Percentiles rank a stretch among this genome's conserved stretches.
These are phyloP conservation scores for Chimonanthus salicifolius DNA, from an alignment of 164 flowering plant species.

Conservation along the genomic window DNA sequence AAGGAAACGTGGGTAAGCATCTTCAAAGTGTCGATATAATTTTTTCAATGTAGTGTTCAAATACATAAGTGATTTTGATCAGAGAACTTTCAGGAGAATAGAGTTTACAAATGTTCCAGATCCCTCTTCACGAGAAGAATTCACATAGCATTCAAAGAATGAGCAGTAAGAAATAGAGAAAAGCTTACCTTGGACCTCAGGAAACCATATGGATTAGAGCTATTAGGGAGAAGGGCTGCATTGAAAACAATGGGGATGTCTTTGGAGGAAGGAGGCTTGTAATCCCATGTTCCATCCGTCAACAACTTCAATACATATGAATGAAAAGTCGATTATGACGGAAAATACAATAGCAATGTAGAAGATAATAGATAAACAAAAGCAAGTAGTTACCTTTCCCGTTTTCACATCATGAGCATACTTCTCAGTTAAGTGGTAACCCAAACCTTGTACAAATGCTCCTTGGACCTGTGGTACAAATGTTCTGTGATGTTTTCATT, in stretches of 20 bases:
- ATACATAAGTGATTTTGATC: background rate
- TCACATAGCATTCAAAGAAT: too few relatives aligned
- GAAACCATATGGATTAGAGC: conserved; percentile 7
- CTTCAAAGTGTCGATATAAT: background rate
- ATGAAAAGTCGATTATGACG: background rate
- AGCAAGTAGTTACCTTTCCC: background rate
- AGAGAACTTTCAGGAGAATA: background rate
- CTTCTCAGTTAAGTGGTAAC: conserved; percentile 7
- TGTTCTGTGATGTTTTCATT: background rate
- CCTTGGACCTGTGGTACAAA: conserved; percentile 7
- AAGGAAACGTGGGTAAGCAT: background rate
- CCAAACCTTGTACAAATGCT: conserved; percentile 10
- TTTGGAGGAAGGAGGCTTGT: conserved; percentile 11
- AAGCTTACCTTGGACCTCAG: conserved; percentile 9
- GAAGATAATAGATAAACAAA: background rate
- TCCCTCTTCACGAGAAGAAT: background rate
- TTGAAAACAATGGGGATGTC: conserved; percentile 10
- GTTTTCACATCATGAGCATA: conserved; percentile 1
- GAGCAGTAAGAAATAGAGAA: background rate
- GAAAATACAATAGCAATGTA: background rate
- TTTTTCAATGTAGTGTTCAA: background rate
- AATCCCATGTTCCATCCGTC: conserved; percentile 5
- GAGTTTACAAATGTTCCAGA: background rate
- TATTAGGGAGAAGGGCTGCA: conserved; percentile 10
- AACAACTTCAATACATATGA: conserved; percentile 3